phyloP scores from a whole-genome alignment of 495 filamentous ascomycete species.

The Jackrogersella minutella region DNA sequence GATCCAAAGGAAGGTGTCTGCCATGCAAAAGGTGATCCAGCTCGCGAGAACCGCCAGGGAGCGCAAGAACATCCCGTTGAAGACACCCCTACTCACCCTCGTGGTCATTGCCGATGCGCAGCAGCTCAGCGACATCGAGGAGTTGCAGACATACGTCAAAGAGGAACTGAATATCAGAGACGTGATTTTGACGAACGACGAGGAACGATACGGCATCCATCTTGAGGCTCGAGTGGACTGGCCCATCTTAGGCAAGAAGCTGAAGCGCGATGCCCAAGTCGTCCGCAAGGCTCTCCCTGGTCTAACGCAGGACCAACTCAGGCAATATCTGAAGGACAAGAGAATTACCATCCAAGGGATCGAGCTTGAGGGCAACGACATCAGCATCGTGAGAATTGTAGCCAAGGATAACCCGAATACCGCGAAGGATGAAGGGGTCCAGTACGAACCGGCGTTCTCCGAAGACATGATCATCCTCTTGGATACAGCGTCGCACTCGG shows the following conservation, averaged over 20 bases:
- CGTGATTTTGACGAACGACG: slow-evolving; percentile 84
- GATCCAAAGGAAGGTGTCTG: slow-evolving; percentile 82
- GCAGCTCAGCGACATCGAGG: slow-evolving; percentile 86
- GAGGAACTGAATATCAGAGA: slow-evolving; percentile 92
- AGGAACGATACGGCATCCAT: slow-evolving; percentile 88
- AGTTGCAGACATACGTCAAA: slow-evolving; percentile 81
- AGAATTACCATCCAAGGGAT: slow-evolving; percentile 86
- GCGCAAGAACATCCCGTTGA: slow-evolving; percentile 81
- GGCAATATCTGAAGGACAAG: slow-evolving; percentile 69
- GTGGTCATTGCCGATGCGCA: slow-evolving; percentile 84
- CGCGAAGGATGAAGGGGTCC: slow-evolving; percentile 24
- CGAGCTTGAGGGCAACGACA: slow-evolving; percentile 77
- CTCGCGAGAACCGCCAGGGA: slow-evolving; percentile 86
- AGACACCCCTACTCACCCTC: slow-evolving; percentile 88
- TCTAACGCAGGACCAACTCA: slow-evolving; percentile 79
- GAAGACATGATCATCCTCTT: slow-evolving; percentile 56
- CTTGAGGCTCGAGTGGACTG: slow-evolving; percentile 91
- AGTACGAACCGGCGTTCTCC: slow-evolving; percentile 34
- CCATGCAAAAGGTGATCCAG: slow-evolving; percentile 97
- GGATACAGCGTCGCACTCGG: slow-evolving; percentile 52
- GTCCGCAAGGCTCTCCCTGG: slow-evolving; percentile 89
- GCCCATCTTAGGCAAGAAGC: slow-evolving; percentile 93
- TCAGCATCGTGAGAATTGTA: slow-evolving; percentile 52
- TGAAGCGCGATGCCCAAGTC: slow-evolving; percentile 85
- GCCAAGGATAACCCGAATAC: slow-evolving; percentile 32